Evolutionary conservation across 805 yeast species (phyloP), one percentile per base, ranked within the genome.

Genomic region (Candida pseudoglaebosa): DNA sequence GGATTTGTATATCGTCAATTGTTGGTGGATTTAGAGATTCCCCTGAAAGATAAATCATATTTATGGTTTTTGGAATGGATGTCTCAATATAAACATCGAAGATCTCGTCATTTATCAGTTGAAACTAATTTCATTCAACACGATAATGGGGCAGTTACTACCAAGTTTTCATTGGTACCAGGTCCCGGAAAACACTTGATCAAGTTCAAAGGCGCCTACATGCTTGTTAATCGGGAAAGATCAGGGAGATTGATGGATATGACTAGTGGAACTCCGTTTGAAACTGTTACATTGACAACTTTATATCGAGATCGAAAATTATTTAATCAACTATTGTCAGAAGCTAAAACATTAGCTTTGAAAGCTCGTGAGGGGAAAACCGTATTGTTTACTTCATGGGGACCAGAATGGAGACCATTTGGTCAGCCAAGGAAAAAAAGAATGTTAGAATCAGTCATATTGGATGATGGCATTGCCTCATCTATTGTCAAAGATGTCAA

Each of bases 331-430:
- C 67, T 93, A 44, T 68, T 93, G 38, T 73, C 71, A 13, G 98
- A 93, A 52, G 98, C 98, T 3, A 87, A 90, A 52, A 62, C 70
- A 28, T 62, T 87, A 66, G 98, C 98, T 0, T 70, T 89, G 55
- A 78, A 78, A 50, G 73, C 82, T 21, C 82, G 84, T 43, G 95
- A 88, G 55, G 98, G 99, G 5, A 91, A 89, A 55, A 93, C 98
- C 0, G 98, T 93, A 5, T 65, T 93, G 4, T 93, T 77, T 59
- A 87, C 96, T 3, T 84, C 96, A 8, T 91, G 93, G 87, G 99
- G 98, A 1, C 96, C 96, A 20, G 99, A 93, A 55, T 93, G 99
- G 99, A 73, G 98, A 53, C 95, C 95, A 4, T 93, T 93, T 67
- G 99, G 99, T 2, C 90, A 82, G 56, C 98, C 99, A 1, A 74